A percentile compares a stretch with the other conserved stretches of the same genome.
phyloP scores from a whole-genome alignment of 2,329 filamentous ascomycete species.

The Celoporthe dispersa region DNA sequence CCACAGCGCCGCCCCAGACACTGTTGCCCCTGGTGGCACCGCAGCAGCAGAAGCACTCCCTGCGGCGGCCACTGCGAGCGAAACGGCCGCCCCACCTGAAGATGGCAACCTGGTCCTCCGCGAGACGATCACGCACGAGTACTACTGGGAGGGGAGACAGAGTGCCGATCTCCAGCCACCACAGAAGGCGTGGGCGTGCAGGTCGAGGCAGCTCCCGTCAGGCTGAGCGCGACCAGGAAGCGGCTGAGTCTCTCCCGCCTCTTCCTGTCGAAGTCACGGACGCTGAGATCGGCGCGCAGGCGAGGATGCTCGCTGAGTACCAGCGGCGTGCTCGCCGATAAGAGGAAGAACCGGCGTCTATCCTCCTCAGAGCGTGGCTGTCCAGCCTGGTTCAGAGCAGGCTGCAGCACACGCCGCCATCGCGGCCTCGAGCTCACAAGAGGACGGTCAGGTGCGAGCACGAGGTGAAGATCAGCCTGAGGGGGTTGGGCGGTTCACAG shows the following conservation, averaged over 20 bases:
- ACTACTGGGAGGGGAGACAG: background rate
- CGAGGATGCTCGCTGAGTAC: background rate
- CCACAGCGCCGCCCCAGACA: background rate
- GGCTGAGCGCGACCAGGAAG: background rate
- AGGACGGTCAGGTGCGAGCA: no score
- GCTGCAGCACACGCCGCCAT: background rate
- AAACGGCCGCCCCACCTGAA: background rate
- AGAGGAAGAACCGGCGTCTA: background rate
- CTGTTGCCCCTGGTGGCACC: no score
- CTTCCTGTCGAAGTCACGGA: background rate
- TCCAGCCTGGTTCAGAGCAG: background rate
- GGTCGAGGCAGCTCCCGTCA: background rate
- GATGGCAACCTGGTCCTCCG: background rate
- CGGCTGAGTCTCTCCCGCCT: background rate
- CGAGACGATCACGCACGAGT: slow-evolving; percentile 9
- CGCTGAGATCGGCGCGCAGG: slow-evolving; percentile 16
- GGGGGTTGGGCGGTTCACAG: no score
- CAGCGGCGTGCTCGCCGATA: no score
- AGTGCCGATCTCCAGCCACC: background rate
- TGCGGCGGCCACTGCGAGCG: background rate
- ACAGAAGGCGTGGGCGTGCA: background rate
- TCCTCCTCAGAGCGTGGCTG: background rate
- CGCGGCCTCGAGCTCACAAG: no score
- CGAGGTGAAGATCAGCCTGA: no score
- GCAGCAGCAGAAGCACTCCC: background rate